phyloP scores from a whole-genome alignment of 306 rosid species.

The Vicia villosa region DNA sequence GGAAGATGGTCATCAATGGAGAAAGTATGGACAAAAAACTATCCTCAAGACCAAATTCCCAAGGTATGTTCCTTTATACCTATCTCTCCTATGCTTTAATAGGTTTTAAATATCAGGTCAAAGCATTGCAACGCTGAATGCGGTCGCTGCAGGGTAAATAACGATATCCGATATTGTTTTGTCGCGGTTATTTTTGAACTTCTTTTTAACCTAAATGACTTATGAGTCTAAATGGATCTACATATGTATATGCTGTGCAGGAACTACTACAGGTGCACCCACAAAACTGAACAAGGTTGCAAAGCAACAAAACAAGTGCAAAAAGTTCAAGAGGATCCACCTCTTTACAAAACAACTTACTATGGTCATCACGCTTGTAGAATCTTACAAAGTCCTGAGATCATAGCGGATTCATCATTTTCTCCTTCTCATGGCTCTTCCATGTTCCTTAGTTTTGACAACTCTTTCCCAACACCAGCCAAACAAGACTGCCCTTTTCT shows the following conservation, averaged over 20 bases:
- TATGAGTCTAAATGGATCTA: too few species aligned
- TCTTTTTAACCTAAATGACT: too few species aligned
- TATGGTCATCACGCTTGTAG: conserved; percentile 59
- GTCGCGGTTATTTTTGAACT: too few species aligned
- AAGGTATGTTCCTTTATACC: conserved; percentile 38
- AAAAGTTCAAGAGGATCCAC: conserved; percentile 57
- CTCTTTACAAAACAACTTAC: conserved; percentile 54
- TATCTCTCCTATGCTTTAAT: too few species aligned
- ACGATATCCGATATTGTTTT: too few species aligned
- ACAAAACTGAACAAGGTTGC: conserved; percentile 68
- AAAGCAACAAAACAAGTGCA: conserved; percentile 79
- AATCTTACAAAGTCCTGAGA: conserved; percentile 42
- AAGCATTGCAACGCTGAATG: too few species aligned
- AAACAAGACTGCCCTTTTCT: conserved; percentile 30
- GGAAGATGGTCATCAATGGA: conserved; percentile 74
- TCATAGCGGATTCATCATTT: conserved; percentile 44
- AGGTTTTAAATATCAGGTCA: too few species aligned
- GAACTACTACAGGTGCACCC: conserved; percentile 77
- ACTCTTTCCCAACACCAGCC: conserved; percentile 19
- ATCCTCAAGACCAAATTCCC: conserved; percentile 48
- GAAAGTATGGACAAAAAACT: conserved; percentile 73
- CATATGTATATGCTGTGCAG: conserved; percentile 34
- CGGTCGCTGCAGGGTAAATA: too few species aligned
- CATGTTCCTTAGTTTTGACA: conserved; percentile 49
- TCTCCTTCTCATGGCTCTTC: conserved; percentile 36